phyloP scores from a whole-genome alignment of 2,329 filamentous ascomycete genomes.

The Pseudocercospora pini-densiflorae region DNA sequence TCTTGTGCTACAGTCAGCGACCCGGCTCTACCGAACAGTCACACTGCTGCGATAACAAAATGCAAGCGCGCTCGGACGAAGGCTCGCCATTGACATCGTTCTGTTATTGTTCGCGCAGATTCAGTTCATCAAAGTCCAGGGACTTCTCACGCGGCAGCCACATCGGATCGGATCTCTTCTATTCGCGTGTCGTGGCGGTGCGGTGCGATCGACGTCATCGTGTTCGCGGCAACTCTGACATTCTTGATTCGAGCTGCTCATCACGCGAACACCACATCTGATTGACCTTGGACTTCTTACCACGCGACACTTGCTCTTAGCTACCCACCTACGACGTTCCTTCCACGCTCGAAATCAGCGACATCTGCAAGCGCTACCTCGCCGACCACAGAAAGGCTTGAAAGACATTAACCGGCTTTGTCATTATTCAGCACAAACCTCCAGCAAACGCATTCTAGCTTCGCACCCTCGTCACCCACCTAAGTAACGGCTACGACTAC shows the following conservation, averaged over 20 bases:
- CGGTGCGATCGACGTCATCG: neutral
- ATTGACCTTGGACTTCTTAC: neutral
- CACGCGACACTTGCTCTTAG: neutral
- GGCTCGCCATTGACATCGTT: neutral
- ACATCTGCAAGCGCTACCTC: neutral
- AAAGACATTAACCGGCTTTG: neutral
- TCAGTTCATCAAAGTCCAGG: neutral
- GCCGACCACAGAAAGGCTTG: neutral
- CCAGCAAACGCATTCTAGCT: slow-evolving; percentile 6
- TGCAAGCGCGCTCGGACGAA: neutral
- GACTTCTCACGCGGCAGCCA: neutral
- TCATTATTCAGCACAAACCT: neutral
- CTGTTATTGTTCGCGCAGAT: neutral
- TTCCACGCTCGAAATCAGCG: neutral
- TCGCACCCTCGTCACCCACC: neutral
- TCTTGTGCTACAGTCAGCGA: slow-evolving; percentile 4
- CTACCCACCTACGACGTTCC: neutral
- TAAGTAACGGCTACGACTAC: neutral
- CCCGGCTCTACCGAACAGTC: slow-evolving; percentile 4
- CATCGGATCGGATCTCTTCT: too few relatives aligned
- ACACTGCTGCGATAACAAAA: neutral
- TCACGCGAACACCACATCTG: neutral
- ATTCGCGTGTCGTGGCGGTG: neutral
- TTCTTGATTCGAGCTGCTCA: neutral
- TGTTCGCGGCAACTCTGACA: neutral